A percentile compares a stretch with the other conserved stretches of the same genome.
Conservation (phyloP, 2,329 filamentous ascomycete genomes). For the Amesomyces nigricolor region DNA sequence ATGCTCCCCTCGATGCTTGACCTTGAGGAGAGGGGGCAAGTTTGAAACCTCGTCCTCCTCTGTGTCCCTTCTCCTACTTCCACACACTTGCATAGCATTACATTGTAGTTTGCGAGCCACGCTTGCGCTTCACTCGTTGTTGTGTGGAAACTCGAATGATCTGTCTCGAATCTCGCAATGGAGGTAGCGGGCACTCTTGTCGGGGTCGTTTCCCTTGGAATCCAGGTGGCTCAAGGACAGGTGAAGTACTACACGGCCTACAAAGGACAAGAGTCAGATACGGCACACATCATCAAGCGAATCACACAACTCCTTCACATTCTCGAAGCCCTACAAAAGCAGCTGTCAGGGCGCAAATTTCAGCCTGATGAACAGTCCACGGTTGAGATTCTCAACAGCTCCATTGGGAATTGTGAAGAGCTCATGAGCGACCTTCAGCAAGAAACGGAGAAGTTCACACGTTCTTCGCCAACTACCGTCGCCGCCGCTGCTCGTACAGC, state of each 20-base stretch:
- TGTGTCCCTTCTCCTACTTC: too few species aligned
- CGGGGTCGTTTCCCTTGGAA: conserved; percentile 33
- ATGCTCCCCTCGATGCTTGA: too few species aligned
- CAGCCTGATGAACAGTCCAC: conserved; percentile 23
- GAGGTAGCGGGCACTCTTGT: conserved; percentile 5
- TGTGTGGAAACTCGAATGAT: neutral
- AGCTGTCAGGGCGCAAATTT: conserved; percentile 22
- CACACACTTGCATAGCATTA: too few species aligned
- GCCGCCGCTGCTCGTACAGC: conserved; percentile 16
- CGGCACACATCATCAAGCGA: conserved; percentile 26
- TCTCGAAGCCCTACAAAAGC: conserved; percentile 25
- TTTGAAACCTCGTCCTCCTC: too few species aligned
- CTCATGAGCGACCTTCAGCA: conserved; percentile 29
- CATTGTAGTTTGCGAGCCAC: too few species aligned
- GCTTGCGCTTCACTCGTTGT: too few species aligned
- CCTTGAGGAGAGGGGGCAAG: too few species aligned
- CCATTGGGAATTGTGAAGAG: conserved; percentile 28
- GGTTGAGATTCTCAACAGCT: conserved; percentile 24
- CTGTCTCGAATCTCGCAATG: neutral
- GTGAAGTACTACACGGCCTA: conserved; percentile 32
- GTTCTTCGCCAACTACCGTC: conserved; percentile 6
- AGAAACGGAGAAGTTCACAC: conserved; percentile 27
- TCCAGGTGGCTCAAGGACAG: conserved; percentile 32
- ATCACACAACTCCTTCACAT: conserved; percentile 26
- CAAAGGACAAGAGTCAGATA: conserved; percentile 27